A percentile compares a stretch with the other conserved stretches of the same genome.
phyloP scores from a whole-genome alignment of 139 green algal species.

The Pedinophyceae sp. region DNA sequence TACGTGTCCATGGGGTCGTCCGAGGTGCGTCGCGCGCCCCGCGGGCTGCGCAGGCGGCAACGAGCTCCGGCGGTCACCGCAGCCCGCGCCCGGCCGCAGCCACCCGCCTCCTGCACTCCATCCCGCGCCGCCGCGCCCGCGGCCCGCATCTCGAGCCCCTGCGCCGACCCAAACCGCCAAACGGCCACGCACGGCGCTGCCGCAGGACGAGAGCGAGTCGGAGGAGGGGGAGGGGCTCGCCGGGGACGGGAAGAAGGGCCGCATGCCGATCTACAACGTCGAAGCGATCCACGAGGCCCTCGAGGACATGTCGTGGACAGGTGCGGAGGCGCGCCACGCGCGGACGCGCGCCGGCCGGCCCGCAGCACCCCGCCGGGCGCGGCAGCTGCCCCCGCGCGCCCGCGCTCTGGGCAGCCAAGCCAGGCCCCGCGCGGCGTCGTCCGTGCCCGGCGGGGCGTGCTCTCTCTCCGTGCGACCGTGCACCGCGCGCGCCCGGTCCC shows the following conservation, averaged over 20 bases:
- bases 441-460: too few species aligned
- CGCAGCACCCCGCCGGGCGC: neutral
- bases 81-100: too few species aligned
- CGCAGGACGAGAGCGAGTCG: neutral
- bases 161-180: neutral
- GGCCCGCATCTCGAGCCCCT: neutral
- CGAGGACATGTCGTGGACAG: constrained; percentile 74
- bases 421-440: constrained; percentile 23
- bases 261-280: constrained; percentile 58
- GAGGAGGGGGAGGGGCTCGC: neutral
- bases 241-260: neutral
- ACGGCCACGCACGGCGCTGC: neutral
- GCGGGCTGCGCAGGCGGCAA: neutral
- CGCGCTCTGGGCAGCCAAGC: neutral
- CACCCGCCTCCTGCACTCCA: neutral
- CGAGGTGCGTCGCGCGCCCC: neutral
- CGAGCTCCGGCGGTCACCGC: too few species aligned
- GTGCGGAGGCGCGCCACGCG: constrained; percentile 22
- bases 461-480: too few species aligned
- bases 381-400: too few species aligned
- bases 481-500: too few species aligned
- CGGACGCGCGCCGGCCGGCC: constrained; percentile 7
- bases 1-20: neutral
- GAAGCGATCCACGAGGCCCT: constrained; percentile 70
- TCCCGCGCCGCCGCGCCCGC: neutral